These are phyloP conservation scores for Entomortierella beljakovae DNA, from an alignment of 192 early-diverging fungal genomes.

Conservation along the genomic window DNA sequence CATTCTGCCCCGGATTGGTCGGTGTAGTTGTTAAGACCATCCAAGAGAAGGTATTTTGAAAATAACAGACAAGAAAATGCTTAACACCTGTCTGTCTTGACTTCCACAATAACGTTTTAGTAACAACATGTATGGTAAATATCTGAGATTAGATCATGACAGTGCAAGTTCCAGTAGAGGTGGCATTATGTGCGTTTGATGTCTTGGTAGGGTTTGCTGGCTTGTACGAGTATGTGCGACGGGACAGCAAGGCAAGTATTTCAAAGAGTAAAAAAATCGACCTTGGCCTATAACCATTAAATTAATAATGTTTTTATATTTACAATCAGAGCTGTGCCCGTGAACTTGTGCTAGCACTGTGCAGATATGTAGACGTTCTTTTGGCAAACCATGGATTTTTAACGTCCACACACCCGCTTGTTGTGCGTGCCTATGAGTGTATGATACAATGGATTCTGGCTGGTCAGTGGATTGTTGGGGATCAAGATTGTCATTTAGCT, in stretches of 20 bases:
- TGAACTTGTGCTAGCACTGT: constrained; percentile 76
- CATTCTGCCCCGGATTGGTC: constrained; percentile 78
- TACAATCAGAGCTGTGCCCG: constrained; percentile 72
- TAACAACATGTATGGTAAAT: not conserved
- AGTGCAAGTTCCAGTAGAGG: constrained; percentile 67
- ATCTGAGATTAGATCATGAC: constrained; percentile 60
- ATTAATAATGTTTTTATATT: no score
- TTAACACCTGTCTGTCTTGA: not conserved
- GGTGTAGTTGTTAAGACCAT: constrained; percentile 75
- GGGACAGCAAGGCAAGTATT: constrained; percentile 76
- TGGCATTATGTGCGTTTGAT: constrained; percentile 70
- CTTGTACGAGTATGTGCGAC: constrained; percentile 71
- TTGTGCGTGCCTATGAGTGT: constrained; percentile 80
- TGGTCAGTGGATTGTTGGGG: constrained; percentile 83
- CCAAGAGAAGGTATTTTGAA: constrained; percentile 76
- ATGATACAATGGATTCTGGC: constrained; percentile 80
- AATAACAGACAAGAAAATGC: not conserved
- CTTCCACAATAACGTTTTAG: not conserved
- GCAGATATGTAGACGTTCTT: constrained; percentile 76
- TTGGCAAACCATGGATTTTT: constrained; percentile 60
- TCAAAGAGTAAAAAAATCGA: no score
- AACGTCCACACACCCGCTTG: constrained; percentile 63
- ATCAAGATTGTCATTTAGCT: constrained; percentile 72
- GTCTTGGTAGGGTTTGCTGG: constrained; percentile 71
- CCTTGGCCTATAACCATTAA: no score